These are phyloP conservation scores for Musa itinerans DNA, from an alignment of 176 grass and related monocot genomes.

Conservation along the genomic window DNA sequence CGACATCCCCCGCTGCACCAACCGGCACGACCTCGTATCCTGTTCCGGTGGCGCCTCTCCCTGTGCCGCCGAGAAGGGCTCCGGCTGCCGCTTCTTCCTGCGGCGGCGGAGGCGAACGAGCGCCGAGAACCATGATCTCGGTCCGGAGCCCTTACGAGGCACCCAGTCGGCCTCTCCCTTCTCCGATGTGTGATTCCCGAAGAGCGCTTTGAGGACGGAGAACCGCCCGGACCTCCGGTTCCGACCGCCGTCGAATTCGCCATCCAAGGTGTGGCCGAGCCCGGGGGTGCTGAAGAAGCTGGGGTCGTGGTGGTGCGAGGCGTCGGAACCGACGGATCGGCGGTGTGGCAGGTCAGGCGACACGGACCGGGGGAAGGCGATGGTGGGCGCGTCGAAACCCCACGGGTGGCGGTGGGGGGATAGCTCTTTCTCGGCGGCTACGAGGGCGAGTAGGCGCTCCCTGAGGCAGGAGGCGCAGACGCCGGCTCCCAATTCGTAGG, in stretches of 20 bases:
- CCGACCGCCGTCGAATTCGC: neutral
- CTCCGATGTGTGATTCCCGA: slow-evolving; percentile 11
- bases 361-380: neutral
- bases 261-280: neutral
- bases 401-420: neutral
- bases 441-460: slow-evolving; percentile 63
- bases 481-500: slow-evolving; percentile 46
- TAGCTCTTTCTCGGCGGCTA: slow-evolving; percentile 45
- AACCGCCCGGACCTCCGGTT: neutral
- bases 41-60: neutral
- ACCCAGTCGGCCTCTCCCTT: neutral
- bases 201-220: neutral
- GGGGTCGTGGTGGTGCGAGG: neutral
- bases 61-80: neutral
- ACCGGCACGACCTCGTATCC: neutral
- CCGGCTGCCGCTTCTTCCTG: neutral
- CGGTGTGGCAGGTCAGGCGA: neutral
- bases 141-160: neutral
- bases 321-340: neutral
- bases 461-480: slow-evolving; percentile 87
- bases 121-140: slow-evolving; percentile 12
- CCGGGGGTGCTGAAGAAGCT: slow-evolving; percentile 13
- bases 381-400: neutral
- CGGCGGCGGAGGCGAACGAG: neutral
- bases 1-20: slow-evolving; percentile 9